Base-by-base conservation (phyloP, 768 basidiomycete genomes). In the Infundibulicybe gibba region DNA sequence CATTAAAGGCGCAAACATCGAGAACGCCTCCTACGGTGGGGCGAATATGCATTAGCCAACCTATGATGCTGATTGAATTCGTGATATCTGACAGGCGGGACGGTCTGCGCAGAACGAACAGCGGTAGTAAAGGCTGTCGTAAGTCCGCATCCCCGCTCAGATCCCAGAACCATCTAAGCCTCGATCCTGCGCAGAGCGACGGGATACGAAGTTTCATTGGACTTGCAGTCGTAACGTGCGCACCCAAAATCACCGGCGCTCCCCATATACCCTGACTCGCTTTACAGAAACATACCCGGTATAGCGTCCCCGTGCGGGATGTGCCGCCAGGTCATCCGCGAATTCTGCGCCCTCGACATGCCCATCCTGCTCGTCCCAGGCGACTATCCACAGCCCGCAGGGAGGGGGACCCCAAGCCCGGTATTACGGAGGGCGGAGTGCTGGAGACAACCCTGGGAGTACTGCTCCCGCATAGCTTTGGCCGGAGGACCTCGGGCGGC, bases 101-200 rank as follows among this genome's bases (percentile, higher is more conserved):
- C 88, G 0, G 94, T 97, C 49, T 98, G 95, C 54, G 95, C 95
- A 0, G 95, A 99, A 62, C 74, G 94, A 25, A 97, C 95, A 0
- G 94, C 94, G 0, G 72, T 99, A 45, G 87, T 93, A n/a, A 97
- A 97, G 64, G 94, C 92, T 20, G 83, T 87, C 16, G 94, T 94
- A 52, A 64, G 90, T 74, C 32, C 32, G 13, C n/a, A n/a, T n/a
- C 39, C n/a, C 31, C 31, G 37, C 42, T 11, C 37, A 9, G 20
- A 9, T n/a, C 25, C 13, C 10, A 20, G 33, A n/a, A 10, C 17
- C 25, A 37, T 25, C 11, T 16, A 37, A 17, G 25, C 20, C 13
- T 31, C 35, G 21, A 48, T 30, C 34, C 12, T 19, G 30, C n/a
- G 14, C 52, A 94, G 93, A 94, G 90, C 65, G 88, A 92, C 48